phyloP scores from a whole-genome alignment of 352 stramenopile species.

The Albugo candida region DNA sequence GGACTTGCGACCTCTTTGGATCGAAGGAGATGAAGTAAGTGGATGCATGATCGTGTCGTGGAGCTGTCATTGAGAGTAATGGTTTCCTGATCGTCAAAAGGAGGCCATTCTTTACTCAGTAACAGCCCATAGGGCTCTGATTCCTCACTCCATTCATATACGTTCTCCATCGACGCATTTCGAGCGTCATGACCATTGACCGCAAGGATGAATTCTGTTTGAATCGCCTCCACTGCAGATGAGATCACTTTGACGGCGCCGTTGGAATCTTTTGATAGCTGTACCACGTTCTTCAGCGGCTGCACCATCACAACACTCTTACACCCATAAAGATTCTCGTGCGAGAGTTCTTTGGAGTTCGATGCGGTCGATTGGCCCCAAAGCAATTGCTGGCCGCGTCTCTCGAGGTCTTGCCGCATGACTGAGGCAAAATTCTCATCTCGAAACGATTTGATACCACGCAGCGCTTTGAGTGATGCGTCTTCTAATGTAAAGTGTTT shows the following conservation, averaged over 20 bases:
- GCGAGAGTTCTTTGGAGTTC: too few species aligned
- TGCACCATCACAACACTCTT: too few species aligned
- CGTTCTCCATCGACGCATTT: conserved; percentile 1
- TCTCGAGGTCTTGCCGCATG: conserved; percentile 20
- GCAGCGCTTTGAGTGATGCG: conserved; percentile 49
- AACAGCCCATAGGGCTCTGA: neutral
- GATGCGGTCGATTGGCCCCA: conserved; percentile 14
- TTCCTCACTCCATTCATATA: neutral
- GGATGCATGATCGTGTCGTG: conserved; percentile 42
- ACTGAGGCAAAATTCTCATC: conserved; percentile 40
- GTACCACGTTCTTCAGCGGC: neutral
- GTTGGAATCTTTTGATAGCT: neutral
- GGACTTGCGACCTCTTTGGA: conserved; percentile 53
- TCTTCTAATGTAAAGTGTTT: conserved; percentile 46
- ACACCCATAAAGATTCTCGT: too few species aligned
- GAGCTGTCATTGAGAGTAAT: conserved; percentile 25
- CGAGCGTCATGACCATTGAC: neutral
- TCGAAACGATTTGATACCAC: conserved; percentile 47
- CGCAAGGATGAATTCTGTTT: neutral
- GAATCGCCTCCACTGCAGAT: too few species aligned
- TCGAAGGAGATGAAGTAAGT: conserved; percentile 55
- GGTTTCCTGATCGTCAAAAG: conserved; percentile 37
- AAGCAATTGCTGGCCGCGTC: conserved; percentile 22
- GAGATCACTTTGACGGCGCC: neutral
- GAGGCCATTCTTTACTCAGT: conserved; percentile 36